Evolutionary conservation across 2,329 filamentous ascomycete genomes (phyloP).

Genomic region (Cadophora gregata): DNA sequence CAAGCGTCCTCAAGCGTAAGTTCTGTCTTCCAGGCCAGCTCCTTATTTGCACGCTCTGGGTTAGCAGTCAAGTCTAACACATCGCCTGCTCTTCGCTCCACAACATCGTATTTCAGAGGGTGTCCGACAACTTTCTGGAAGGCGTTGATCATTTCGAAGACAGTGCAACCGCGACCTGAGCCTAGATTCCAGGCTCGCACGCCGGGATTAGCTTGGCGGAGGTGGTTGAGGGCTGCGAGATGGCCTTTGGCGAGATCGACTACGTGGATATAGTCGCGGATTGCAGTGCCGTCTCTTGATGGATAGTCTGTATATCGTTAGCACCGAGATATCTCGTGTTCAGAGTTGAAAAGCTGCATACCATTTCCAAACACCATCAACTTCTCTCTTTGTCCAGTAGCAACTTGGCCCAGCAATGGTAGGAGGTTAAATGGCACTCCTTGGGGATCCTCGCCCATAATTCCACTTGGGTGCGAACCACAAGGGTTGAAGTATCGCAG

Average conservation of each 20-base stretch:
- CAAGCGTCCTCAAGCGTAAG: conserved; percentile 91
- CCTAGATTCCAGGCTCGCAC: conserved; percentile 97
- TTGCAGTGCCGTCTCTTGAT: conserved; percentile 89
- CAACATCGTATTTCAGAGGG: conserved; percentile 86
- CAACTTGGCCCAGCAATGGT: conserved; percentile 92
- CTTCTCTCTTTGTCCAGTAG: conserved; percentile 93
- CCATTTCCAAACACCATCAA: conserved; percentile 92
- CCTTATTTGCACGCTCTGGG: conserved; percentile 82
- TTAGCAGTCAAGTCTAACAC: conserved; percentile 96
- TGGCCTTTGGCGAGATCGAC: conserved; percentile 88
- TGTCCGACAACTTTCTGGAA: conserved; percentile 88
- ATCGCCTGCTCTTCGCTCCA: conserved; percentile 81
- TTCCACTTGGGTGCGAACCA: conserved; percentile 89
- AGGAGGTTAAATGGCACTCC: conserved; percentile 96
- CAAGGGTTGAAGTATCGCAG: conserved; percentile 98
- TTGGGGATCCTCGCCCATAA: conserved; percentile 98
- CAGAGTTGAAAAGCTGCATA: conserved; percentile 50
- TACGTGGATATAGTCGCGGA: conserved; percentile 98
- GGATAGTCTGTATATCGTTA: conserved; percentile 72
- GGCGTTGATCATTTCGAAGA: conserved; percentile 96
- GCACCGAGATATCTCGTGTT: neutral
- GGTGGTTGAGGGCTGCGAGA: conserved; percentile 87
- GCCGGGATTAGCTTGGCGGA: conserved; percentile 82
- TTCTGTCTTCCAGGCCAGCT: conserved; percentile 92
- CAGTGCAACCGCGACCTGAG: conserved; percentile 91